A percentile compares a stretch with the other conserved stretches of the same genome.
Evolutionary conservation across 768 basidiomycete genomes (phyloP).

Genomic region (Sarcodon aspratus): DNA sequence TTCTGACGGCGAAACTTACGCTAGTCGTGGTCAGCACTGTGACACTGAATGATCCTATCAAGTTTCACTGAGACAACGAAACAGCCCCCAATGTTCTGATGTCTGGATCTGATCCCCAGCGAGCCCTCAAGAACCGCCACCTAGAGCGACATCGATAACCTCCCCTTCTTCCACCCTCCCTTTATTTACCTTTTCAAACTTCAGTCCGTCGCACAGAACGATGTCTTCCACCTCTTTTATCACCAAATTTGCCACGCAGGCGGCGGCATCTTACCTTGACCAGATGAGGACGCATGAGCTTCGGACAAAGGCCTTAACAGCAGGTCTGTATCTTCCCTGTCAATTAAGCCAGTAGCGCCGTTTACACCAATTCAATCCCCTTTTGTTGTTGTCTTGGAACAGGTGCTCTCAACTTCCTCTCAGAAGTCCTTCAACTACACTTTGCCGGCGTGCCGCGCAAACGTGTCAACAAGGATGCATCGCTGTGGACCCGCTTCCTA

Average conservation of each 20-base stretch:
- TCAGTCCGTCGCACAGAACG: not conserved
- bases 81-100: too few relatives aligned
- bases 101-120: too few relatives aligned
- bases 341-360: not conserved
- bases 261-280: constrained; percentile 36
- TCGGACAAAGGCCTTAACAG: constrained; percentile 72
- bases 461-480: constrained; percentile 39
- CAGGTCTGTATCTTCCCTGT: constrained; percentile 29
- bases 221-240: constrained; percentile 11
- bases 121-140: not conserved
- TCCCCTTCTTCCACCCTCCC: not conserved
- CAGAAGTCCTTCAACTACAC: constrained; percentile 74
- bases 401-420: constrained; percentile 37
- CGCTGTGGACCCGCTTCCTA: constrained; percentile 38
- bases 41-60: too few relatives aligned
- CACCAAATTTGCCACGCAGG: constrained; percentile 42
- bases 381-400: not conserved
- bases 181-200: too few relatives aligned
- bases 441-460: constrained; percentile 48
- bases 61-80: too few relatives aligned
- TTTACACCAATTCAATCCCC: not conserved
- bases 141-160: not conserved
- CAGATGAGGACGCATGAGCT: constrained; percentile 61
- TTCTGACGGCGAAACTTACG: too few relatives aligned
- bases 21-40: too few relatives aligned